phyloP scores from a whole-genome alignment of 2,329 filamentous ascomycete species.

The Cladosporium sp. region DNA sequence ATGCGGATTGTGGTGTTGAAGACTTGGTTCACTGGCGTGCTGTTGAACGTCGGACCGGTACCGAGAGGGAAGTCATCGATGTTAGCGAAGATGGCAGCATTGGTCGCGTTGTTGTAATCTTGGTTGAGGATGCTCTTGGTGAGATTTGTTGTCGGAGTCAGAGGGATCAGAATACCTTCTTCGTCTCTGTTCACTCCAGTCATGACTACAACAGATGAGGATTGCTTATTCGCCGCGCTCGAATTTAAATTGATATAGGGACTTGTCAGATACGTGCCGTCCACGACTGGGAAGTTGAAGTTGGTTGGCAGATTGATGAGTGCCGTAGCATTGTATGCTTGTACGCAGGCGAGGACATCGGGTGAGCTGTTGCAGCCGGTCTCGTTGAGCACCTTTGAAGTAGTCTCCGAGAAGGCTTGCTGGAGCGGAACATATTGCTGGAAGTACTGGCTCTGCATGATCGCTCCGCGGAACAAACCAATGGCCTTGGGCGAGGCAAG shows the following conservation, averaged over 20 bases:
- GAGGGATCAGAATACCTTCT: constrained; percentile 37
- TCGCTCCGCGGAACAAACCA: constrained; percentile 52
- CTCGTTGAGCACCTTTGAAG: constrained; percentile 25
- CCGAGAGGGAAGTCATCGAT: constrained; percentile 25
- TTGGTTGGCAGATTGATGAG: not conserved
- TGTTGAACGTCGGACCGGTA: constrained; percentile 19
- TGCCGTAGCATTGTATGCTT: constrained; percentile 20
- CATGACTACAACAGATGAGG: constrained; percentile 36
- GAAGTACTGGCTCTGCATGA: constrained; percentile 32
- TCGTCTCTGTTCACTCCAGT: constrained; percentile 43
- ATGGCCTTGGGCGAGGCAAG: constrained; percentile 45
- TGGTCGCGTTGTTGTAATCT: not conserved
- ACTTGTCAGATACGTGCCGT: not conserved
- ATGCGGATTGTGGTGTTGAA: constrained; percentile 40
- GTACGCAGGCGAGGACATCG: constrained; percentile 27
- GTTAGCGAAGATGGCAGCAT: constrained; percentile 3
- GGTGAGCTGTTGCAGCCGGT: constrained; percentile 25
- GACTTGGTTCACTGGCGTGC: constrained; percentile 21
- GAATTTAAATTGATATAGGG: not conserved
- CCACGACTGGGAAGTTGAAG: not conserved
- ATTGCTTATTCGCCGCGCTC: constrained; percentile 22
- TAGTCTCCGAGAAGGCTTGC: constrained; percentile 20
- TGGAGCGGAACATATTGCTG: constrained; percentile 21
- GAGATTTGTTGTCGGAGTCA: constrained; percentile 29
- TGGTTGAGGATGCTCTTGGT: not conserved